A percentile compares a stretch with the other conserved stretches of the same genome.
phyloP scores from a whole-genome alignment of 805 yeast genomes.

The Monosporozyma yasuniensis region DNA sequence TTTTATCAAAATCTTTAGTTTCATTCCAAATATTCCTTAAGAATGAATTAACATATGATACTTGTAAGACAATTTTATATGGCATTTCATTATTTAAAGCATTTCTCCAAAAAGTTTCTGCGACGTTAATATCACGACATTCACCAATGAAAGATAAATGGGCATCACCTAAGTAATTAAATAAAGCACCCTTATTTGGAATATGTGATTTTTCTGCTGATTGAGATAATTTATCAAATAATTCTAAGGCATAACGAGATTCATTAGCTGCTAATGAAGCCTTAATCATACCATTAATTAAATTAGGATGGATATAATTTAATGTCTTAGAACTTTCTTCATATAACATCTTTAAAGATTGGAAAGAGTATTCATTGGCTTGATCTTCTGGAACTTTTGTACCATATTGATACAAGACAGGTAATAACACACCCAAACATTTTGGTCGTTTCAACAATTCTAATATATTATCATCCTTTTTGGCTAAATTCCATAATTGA shows the following conservation, averaged over 20 bases:
- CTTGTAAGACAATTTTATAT: slow-evolving; percentile 55
- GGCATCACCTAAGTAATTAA: slow-evolving; percentile 50
- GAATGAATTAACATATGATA: slow-evolving; percentile 55
- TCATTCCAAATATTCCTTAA: slow-evolving; percentile 48
- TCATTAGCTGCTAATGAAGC: slow-evolving; percentile 56
- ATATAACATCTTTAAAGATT: slow-evolving; percentile 47
- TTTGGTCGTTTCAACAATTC: slow-evolving; percentile 46
- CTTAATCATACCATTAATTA: slow-evolving; percentile 59
- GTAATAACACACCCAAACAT: slow-evolving; percentile 57
- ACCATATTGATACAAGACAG: slow-evolving; percentile 44
- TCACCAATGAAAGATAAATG: slow-evolving; percentile 69
- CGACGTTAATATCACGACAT: slow-evolving; percentile 57
- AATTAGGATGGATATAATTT: slow-evolving; percentile 30
- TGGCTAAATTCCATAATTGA: slow-evolving; percentile 50
- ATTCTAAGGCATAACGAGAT: slow-evolving; percentile 50
- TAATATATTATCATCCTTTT: not conserved
- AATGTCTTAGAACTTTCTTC: slow-evolving; percentile 29
- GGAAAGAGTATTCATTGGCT: slow-evolving; percentile 39
- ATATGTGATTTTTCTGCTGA: slow-evolving; percentile 1
- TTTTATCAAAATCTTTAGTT: slow-evolving; percentile 44
- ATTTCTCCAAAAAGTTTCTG: slow-evolving; percentile 61
- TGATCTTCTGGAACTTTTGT: too few relatives aligned
- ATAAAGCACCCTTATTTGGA: slow-evolving; percentile 3
- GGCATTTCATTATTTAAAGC: slow-evolving; percentile 61
- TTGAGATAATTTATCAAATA: slow-evolving; percentile 48